Base-by-base conservation (phyloP, 768 basidiomycete species). In the Cystobasidiopsis lactophilus region DNA sequence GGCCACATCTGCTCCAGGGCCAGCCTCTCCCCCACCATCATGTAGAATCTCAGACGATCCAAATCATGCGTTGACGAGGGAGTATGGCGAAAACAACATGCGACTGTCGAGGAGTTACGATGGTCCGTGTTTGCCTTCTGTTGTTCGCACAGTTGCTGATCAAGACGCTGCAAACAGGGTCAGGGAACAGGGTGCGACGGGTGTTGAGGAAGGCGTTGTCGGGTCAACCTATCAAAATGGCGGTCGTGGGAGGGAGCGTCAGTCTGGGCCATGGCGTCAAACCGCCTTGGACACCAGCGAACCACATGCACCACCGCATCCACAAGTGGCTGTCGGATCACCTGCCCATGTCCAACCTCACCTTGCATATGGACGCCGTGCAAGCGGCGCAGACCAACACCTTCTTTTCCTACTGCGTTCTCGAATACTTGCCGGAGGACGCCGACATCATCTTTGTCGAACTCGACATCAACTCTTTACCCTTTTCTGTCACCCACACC, bases 41-140 rank as follows among this genome's bases (percentile, higher is more conserved):
- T n/a, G n/a, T 37, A 14, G 52, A 11, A 35, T 53, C 27, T 13
- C 45, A 16, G 52, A 53, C 31, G 57, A 55, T 2, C 14, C 19
- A 3, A 24, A 59, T n/a, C 44, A 53, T 33, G 45, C 54, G 27
- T 47, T 59, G 24, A 56, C 54, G 48, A 7, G 30, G 31, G 52
- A 58, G 50, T 62, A 60, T 39, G 58, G 58, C 18, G 38, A 56
- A 39, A 56, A 57, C 51, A 56, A 43, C 37, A 51, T 62, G 21
- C 29, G 53, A 21, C 30, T 58, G 44, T 53, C 53, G n/a, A 24
- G 61, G 14, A 50, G 54, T 38, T 62, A 57, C 41, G 54, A 59
- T 18, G 59, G n/a, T n/a, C n/a, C n/a, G n/a, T n/a, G n/a, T n/a
- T n/a, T n/a, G n/a, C n/a, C n/a, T n/a, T n/a, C n/a, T n/a, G n/a